Evolutionary conservation across 306 rosid genomes (phyloP), one percentile per base, ranked within the genome.

Genomic region (Trifolium subterraneum): DNA sequence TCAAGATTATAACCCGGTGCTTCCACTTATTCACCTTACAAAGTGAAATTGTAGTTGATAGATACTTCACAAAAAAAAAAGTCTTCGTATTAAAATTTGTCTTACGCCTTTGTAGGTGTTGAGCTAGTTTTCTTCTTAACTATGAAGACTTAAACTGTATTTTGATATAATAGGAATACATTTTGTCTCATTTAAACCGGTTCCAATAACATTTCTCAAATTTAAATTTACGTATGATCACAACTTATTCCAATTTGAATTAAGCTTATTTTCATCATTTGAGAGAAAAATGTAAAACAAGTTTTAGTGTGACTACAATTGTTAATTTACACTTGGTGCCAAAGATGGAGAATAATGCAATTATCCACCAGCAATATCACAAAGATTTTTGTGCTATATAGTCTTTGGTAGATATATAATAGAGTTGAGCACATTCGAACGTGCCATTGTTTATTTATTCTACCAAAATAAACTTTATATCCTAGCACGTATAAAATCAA

Each of bases 381-480:
- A 70, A 51, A 71, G 68, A 79, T 79, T 31, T 25, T 36, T n/a
- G 59, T 36, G 20, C 47, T 35, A 35, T 41, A 3, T 41, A 41
- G 14, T 13, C 14, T 41, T 13, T 4, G 6, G 16, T 44, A 44
- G 63, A 59, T 25, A 4, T 8, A 64, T 61, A 31, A 39, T 39
- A 58, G n/a, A 61, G 63, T 64, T 70, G 44, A 42, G 15, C 87
- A 84, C 84, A 47, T 84, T 84, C 82, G 87, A 80, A 84, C 84
- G 84, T 84, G 59, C 12, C 19, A 13, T 75, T 64, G 14, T 59
- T 31, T 59, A 68, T 59, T 31, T 59, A 68, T 75, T 64, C 4
- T 10, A 67, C 4, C 14, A 58, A 23, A 75, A 74, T 74, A 76
- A 18, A 36, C 9, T 41, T 18, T 20, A 55, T 36, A 25, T 62